Percentiles rank a stretch among this genome's conserved stretches.
phyloP scores from a whole-genome alignment of 2,329 filamentous ascomycete genomes.

The Clarireedia homoeocarpa region DNA sequence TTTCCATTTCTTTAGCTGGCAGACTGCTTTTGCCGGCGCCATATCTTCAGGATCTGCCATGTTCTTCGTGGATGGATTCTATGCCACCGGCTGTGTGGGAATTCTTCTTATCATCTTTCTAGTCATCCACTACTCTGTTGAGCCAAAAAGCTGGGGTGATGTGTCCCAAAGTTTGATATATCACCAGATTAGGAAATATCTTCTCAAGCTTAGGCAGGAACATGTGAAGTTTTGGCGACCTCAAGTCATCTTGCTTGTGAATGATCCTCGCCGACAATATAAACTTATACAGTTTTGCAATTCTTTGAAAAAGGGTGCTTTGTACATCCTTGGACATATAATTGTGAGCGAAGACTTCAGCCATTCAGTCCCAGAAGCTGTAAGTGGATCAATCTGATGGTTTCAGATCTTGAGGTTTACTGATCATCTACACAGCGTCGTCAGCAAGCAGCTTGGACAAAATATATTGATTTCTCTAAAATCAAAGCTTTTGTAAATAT shows the following conservation, averaged over 20 bases:
- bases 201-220: slow-evolving; percentile 74
- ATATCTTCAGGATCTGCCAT: slow-evolving; percentile 72
- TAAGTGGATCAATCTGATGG: neutral
- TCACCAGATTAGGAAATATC: slow-evolving; percentile 78
- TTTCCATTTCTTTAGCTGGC: slow-evolving; percentile 84
- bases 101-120: slow-evolving; percentile 71
- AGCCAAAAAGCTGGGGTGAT: slow-evolving; percentile 84
- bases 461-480: slow-evolving; percentile 76
- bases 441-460: slow-evolving; percentile 72
- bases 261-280: slow-evolving; percentile 73
- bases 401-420: neutral
- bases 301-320: slow-evolving; percentile 76
- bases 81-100: slow-evolving; percentile 67
- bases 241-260: slow-evolving; percentile 77
- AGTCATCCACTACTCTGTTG: slow-evolving; percentile 76
- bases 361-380: slow-evolving; percentile 67
- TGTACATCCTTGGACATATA: slow-evolving; percentile 79
- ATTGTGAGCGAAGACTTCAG: slow-evolving; percentile 80
- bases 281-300: slow-evolving; percentile 88
- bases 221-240: slow-evolving; percentile 93
- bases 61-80: slow-evolving; percentile 83
- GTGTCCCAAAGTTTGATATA: slow-evolving; percentile 87
- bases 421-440: slow-evolving; percentile 38
- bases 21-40: slow-evolving; percentile 68
- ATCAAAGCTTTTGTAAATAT: slow-evolving; percentile 90